Evolutionary conservation across 1,284 basidiomycete genomes (phyloP), one percentile per base, ranked within the genome.

Genomic region (Cryptococcus sp.): DNA sequence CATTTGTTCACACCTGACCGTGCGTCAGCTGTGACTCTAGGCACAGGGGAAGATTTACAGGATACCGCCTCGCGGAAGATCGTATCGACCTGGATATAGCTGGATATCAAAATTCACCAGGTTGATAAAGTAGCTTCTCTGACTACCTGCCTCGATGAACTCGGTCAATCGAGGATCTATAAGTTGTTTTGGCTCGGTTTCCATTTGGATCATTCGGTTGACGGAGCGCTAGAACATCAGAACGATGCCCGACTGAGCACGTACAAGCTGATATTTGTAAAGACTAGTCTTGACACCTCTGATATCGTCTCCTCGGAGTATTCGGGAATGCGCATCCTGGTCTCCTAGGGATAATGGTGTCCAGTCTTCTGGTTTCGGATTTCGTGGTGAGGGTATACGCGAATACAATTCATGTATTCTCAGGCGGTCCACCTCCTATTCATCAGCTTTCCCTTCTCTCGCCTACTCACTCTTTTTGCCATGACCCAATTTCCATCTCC

Each of bases 1-100:
- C 76, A 78, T 78, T 37, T 77, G 75, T 45, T 78, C 76, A 51
- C 75, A 71, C 19, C 69, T 71, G 49, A 34, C 32, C 23, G 25
- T 10, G 7, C 24, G n/a, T 16, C 23, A 22, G 14, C 39, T 32
- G n/a, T 5, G 22, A 14, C 5, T 45, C 18, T 18, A 14, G 23
- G 14, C 19, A 7, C 18, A 18, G 46, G 13, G 16, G 19, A 43
- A n/a, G 1, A 56, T 65, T 56, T 44, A 73, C 58, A 74, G 50
- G 13, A 74, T 70, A 2, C 72, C 72, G 4, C 72, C 72, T 31
- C 60, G 52, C 3, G 69, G 64, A 5, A 73, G 55, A 14, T 69
- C 61, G 50, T 66, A 70, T 47, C 64, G 60, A 1, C 54, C 59
- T 0, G 70, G 65, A 46, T 64, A 45, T 9, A 60, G 51, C 19